A percentile compares a stretch with the other conserved stretches of the same genome.
phyloP scores from a whole-genome alignment of 1,284 basidiomycete species.

The Apiotrichum montevideense region DNA sequence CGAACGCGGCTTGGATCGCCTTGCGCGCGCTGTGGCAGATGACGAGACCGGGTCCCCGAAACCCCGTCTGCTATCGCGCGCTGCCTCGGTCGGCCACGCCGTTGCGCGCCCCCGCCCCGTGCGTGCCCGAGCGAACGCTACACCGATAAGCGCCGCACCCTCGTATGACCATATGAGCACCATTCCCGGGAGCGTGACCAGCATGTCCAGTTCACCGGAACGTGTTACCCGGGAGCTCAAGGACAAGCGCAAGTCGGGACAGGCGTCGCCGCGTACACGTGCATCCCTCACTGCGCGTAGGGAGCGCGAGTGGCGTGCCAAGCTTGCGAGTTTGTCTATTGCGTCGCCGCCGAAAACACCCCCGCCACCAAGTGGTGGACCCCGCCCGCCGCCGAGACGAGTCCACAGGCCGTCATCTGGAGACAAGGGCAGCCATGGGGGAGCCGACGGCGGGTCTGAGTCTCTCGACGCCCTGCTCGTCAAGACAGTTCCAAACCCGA shows the following conservation, averaged over 20 bases:
- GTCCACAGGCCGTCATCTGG: conserved; percentile 1
- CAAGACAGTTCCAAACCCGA: not conserved
- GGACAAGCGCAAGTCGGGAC: not conserved
- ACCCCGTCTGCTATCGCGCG: not conserved
- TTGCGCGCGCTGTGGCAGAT: not conserved
- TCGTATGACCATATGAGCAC: not conserved
- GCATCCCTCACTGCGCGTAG: conserved; percentile 12
- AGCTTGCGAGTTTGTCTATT: conserved; percentile 24
- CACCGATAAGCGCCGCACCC: not conserved
- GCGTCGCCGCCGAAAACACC: not conserved
- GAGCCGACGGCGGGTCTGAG: no score
- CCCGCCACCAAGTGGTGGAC: not conserved
- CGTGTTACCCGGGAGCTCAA: not conserved
- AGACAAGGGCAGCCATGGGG: not conserved
- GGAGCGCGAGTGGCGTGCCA: conserved; percentile 35
- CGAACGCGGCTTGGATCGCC: not conserved
- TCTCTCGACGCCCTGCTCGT: not conserved
- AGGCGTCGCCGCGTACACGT: not conserved
- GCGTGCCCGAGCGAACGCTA: not conserved
- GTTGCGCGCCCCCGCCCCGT: not conserved
- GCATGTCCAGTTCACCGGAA: not conserved
- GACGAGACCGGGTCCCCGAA: not conserved
- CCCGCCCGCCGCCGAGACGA: conserved; percentile 6
- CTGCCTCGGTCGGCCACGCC: not conserved
- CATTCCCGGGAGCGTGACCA: not conserved